These are phyloP conservation scores for Paramecium biaurelia DNA, from an alignment of 73 alveolate species.

Conservation along the genomic window DNA sequence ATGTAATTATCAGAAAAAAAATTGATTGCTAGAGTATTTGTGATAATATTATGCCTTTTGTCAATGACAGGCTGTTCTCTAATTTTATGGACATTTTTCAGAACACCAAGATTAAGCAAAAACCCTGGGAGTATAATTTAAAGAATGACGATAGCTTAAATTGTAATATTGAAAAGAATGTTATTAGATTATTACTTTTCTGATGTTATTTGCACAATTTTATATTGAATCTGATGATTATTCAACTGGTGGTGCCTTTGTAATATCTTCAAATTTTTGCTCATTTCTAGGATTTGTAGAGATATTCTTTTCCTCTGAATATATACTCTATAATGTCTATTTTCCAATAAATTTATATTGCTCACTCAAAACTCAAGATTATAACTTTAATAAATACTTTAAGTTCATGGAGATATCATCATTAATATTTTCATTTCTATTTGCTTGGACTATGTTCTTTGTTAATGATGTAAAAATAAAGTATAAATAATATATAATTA, in stretches of 20 bases:
- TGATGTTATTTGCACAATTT: slow-evolving; percentile 1
- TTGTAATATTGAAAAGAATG: background rate
- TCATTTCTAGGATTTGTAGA: background rate
- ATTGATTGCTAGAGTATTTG: background rate
- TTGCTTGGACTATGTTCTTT: background rate
- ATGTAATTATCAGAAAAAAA: background rate
- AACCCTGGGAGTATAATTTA: slow-evolving; percentile 36
- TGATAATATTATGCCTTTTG: background rate
- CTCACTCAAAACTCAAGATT: background rate
- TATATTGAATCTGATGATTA: background rate
- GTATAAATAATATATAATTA: background rate
- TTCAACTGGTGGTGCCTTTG: background rate
- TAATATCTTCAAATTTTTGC: background rate
- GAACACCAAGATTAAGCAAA: slow-evolving; percentile 6
- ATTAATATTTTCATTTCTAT: background rate
- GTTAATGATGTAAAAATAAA: background rate
- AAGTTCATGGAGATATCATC: background rate
- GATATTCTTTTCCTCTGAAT: background rate
- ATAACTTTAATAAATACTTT: background rate
- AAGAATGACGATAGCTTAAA: background rate
- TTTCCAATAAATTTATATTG: background rate
- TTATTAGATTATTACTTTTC: background rate
- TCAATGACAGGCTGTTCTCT: background rate
- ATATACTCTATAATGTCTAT: background rate
- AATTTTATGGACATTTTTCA: slow-evolving; percentile 1